Evolutionary conservation across 129 eudicot species (phyloP).

Genomic region (Glebionis coronaria): DNA sequence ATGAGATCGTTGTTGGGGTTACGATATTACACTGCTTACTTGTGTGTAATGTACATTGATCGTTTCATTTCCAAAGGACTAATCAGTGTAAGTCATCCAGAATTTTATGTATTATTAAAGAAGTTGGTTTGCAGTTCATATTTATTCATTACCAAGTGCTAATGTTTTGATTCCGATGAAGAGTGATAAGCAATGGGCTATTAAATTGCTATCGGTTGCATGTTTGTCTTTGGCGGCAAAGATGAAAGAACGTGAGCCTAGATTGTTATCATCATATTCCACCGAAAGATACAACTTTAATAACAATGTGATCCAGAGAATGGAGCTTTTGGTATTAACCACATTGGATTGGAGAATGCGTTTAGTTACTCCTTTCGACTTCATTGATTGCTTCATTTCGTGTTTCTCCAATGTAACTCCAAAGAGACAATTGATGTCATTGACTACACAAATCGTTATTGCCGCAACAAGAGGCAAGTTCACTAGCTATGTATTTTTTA

Average conservation of each 20-base stretch:
- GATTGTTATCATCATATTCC: constrained; percentile 28
- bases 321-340: constrained; percentile 64
- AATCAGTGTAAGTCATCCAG: constrained; percentile 38
- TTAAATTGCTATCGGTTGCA: constrained; percentile 49
- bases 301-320: constrained; percentile 38
- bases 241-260: constrained; percentile 41
- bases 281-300: constrained; percentile 32
- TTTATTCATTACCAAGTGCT: neutral
- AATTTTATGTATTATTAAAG: neutral
- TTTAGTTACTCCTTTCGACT: constrained; percentile 56
- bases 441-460: constrained; percentile 31
- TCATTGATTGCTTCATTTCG: constrained; percentile 37
- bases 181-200: constrained; percentile 55
- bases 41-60: constrained; percentile 61
- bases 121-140: no score
- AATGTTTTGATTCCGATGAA: constrained; percentile 14
- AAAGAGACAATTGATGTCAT: constrained; percentile 14
- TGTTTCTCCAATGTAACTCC: constrained; percentile 21
- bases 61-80: constrained; percentile 46
- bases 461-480: constrained; percentile 44
- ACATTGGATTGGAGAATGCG: constrained; percentile 63
- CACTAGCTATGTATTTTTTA: neutral
- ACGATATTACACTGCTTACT: constrained; percentile 51
- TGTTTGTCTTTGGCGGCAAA: constrained; percentile 75
- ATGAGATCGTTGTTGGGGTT: constrained; percentile 37